A percentile compares a stretch with the other conserved stretches of the same genome.
phyloP scores from a whole-genome alignment of 768 basidiomycete species.

The Tricholomella constricta region DNA sequence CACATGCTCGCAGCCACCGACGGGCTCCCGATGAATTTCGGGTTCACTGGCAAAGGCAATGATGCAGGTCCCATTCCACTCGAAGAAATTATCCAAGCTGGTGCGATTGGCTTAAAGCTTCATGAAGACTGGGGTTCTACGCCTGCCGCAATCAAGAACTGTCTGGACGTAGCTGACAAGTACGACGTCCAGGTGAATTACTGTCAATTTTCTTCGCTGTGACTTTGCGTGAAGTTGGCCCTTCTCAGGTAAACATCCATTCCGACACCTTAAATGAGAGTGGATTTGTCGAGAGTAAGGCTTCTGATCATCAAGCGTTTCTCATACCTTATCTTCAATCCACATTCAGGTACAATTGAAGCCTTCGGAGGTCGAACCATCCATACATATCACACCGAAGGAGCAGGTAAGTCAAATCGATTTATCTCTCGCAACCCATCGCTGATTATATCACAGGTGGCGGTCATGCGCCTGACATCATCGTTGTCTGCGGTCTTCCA shows the following conservation, averaged over 20 bases:
- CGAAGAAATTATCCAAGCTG: slow-evolving; percentile 29
- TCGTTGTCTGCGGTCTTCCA: slow-evolving; percentile 87
- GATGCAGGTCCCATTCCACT: slow-evolving; percentile 76
- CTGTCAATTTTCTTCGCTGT: neutral
- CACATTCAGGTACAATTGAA: slow-evolving; percentile 71
- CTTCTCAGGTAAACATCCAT: slow-evolving; percentile 80
- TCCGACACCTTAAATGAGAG: slow-evolving; percentile 98
- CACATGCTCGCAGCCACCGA: slow-evolving; percentile 95
- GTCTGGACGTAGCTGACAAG: slow-evolving; percentile 80
- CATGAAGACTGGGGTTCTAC: slow-evolving; percentile 99
- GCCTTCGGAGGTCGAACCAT: slow-evolving; percentile 92
- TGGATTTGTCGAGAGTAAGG: slow-evolving; percentile 90
- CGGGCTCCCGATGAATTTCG: slow-evolving; percentile 87
- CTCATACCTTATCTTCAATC: neutral
- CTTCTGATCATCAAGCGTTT: neutral
- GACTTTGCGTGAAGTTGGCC: neutral
- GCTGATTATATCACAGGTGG: slow-evolving; percentile 53
- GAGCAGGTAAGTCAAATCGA: slow-evolving; percentile 63
- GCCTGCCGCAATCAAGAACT: slow-evolving; percentile 76
- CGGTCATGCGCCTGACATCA: slow-evolving; percentile 97
- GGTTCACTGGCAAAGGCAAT: slow-evolving; percentile 96
- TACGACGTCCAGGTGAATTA: slow-evolving; percentile 87
- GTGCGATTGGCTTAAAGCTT: slow-evolving; percentile 73
- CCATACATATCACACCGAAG: slow-evolving; percentile 97
- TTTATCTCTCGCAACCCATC: neutral